Conservation (phyloP, 805 yeast genomes). For the Myxozyma neotropica region DNA sequence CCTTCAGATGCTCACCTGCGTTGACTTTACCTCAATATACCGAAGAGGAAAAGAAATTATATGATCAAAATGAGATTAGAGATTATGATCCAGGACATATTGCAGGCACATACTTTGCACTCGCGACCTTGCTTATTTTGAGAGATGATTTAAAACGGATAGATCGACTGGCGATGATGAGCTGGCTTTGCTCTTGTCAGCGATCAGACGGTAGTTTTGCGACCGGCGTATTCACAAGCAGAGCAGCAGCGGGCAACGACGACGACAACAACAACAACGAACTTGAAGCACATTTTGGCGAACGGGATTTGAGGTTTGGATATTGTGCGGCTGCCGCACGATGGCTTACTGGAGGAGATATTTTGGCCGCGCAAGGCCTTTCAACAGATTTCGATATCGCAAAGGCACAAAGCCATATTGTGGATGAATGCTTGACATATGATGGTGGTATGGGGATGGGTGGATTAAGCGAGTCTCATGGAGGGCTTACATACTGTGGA, state of each 20-base stretch:
- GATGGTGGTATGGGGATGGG: slow-evolving; percentile 65
- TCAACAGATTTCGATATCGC: slow-evolving; percentile 43
- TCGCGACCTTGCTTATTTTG: slow-evolving; percentile 58
- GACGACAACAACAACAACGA: slow-evolving; percentile 30
- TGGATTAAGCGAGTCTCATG: slow-evolving; percentile 67
- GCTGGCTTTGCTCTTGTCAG: slow-evolving; percentile 65
- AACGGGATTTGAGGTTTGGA: slow-evolving; percentile 70
- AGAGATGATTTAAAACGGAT: slow-evolving; percentile 40
- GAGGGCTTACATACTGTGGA: slow-evolving; percentile 87
- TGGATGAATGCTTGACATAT: slow-evolving; percentile 43
- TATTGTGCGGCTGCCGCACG: slow-evolving; percentile 73
- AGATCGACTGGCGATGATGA: slow-evolving; percentile 50
- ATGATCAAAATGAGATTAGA: slow-evolving; percentile 9
- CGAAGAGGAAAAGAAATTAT: slow-evolving; percentile 8
- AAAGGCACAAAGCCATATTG: slow-evolving; percentile 47
- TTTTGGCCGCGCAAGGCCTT: slow-evolving; percentile 38
- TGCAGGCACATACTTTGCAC: slow-evolving; percentile 76
- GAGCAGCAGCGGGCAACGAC: too few species aligned
- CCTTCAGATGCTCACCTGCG: slow-evolving; percentile 61
- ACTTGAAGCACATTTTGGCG: slow-evolving; percentile 50
- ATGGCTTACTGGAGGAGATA: slow-evolving; percentile 51
- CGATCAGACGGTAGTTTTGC: slow-evolving; percentile 59
- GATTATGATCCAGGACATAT: slow-evolving; percentile 64
- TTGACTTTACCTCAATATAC: slow-evolving; percentile 30
- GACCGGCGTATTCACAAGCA: slow-evolving; percentile 42